phyloP scores from a whole-genome alignment of 2,329 filamentous ascomycete species.

The Cladosporium sp. region DNA sequence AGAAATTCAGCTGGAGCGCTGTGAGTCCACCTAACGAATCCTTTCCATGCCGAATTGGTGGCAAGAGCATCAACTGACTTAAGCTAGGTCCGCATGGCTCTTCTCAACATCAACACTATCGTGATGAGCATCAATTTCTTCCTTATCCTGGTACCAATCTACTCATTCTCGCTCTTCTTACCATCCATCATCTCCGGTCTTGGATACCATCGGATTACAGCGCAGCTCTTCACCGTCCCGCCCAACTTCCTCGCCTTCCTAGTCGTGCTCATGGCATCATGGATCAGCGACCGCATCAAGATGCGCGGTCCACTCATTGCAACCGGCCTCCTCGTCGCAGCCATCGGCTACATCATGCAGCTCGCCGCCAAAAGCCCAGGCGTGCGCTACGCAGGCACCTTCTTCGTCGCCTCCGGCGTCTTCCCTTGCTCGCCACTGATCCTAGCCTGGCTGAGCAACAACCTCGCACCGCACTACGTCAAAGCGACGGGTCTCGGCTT shows the following conservation, averaged over 20 bases:
- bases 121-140: slow-evolving; percentile 30
- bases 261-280: slow-evolving; percentile 21
- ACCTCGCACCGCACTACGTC: slow-evolving; percentile 39
- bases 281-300: slow-evolving; percentile 26
- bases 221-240: slow-evolving; percentile 35
- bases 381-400: slow-evolving; percentile 36
- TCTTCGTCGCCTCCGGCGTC: slow-evolving; percentile 31
- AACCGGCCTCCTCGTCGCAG: slow-evolving; percentile 22
- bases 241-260: slow-evolving; percentile 32
- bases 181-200: slow-evolving; percentile 40
- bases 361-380: slow-evolving; percentile 26
- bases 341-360: slow-evolving; percentile 37
- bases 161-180: slow-evolving; percentile 43
- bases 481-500: slow-evolving; percentile 38
- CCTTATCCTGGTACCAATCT: slow-evolving; percentile 31
- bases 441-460: slow-evolving; percentile 38
- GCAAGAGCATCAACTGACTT: neutral
- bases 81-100: slow-evolving; percentile 22
- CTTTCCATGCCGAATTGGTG: neutral
- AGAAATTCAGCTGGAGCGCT: slow-evolving; percentile 28
- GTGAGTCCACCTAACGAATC: slow-evolving; percentile 18
- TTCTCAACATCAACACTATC: slow-evolving; percentile 31
- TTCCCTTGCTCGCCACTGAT: slow-evolving; percentile 30
- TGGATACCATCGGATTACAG: slow-evolving; percentile 35
- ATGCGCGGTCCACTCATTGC: slow-evolving; percentile 30